Evolutionary conservation across 495 filamentous ascomycete genomes (phyloP).

Genomic region (Daldinia childiae): DNA sequence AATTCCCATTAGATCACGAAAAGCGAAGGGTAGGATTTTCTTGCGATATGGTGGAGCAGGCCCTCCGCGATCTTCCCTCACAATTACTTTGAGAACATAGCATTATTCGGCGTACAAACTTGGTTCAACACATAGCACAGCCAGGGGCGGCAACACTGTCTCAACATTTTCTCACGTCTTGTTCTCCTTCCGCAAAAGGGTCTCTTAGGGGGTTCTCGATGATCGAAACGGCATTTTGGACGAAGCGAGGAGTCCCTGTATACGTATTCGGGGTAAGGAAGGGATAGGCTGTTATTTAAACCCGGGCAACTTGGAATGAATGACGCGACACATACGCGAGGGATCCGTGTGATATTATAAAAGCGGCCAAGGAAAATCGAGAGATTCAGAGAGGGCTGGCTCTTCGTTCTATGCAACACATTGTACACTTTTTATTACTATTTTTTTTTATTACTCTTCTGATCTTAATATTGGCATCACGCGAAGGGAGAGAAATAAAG

Average conservation of each 20-base stretch:
- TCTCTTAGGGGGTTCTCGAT: slow-evolving; percentile 9
- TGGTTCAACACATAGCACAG: slow-evolving; percentile 37
- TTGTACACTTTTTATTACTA: slow-evolving; percentile 26
- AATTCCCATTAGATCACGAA: slow-evolving; percentile 31
- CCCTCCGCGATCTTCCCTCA: slow-evolving; percentile 34
- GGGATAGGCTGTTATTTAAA: slow-evolving; percentile 1
- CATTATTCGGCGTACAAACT: slow-evolving; percentile 48
- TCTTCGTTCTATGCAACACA: slow-evolving; percentile 33
- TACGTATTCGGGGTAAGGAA: slow-evolving; percentile 43
- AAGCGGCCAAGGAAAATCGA: slow-evolving; percentile 5
- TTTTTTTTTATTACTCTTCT: slow-evolving; percentile 1
- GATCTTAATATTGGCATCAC: slow-evolving; percentile 5
- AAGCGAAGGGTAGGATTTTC: slow-evolving; percentile 19
- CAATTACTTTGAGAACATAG: slow-evolving; percentile 44
- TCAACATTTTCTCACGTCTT: slow-evolving; percentile 15
- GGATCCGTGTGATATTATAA: slow-evolving; percentile 26
- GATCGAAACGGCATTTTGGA: slow-evolving; percentile 29
- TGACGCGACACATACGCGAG: slow-evolving; percentile 9
- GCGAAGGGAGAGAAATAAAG: slow-evolving; percentile 8
- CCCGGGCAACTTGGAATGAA: not conserved
- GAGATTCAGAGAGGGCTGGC: not conserved
- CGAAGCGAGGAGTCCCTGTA: slow-evolving; percentile 45
- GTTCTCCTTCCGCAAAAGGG: slow-evolving; percentile 9
- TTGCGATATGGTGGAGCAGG: slow-evolving; percentile 35
- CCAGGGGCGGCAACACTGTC: slow-evolving; percentile 31